Conservation (phyloP, 2,329 filamentous ascomycete species). For the Metarhizium guizhouense region DNA sequence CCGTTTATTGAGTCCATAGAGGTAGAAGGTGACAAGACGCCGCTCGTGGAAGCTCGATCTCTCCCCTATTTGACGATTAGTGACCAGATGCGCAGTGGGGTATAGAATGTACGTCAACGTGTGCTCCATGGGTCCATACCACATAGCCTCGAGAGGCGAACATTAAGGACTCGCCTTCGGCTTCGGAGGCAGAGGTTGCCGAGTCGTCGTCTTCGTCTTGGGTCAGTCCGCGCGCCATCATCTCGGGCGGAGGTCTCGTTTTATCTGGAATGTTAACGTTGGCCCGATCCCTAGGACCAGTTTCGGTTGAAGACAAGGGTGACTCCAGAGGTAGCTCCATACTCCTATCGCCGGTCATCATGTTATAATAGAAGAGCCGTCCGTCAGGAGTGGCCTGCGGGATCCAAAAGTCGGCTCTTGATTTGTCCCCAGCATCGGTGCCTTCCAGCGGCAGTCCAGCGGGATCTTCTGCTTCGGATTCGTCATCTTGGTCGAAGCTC, state of each 20-base stretch:
- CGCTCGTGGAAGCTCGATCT: conserved; percentile 56
- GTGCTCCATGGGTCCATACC: conserved; percentile 36
- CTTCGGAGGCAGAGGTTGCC: conserved; percentile 71
- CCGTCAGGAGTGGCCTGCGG: conserved; percentile 93
- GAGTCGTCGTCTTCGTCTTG: conserved; percentile 89
- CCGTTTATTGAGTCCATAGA: conserved; percentile 87
- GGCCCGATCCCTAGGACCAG: conserved; percentile 77
- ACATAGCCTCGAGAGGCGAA: conserved; percentile 59
- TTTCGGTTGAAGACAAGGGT: conserved; percentile 70
- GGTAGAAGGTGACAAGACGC: conserved; percentile 73
- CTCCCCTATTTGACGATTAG: conserved; percentile 33
- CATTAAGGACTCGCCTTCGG: conserved; percentile 66
- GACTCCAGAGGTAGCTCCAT: conserved; percentile 93
- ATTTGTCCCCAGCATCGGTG: conserved; percentile 52
- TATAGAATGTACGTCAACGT: not conserved
- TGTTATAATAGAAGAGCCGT: conserved; percentile 95
- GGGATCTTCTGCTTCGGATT: conserved; percentile 51
- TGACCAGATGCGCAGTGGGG: not conserved
- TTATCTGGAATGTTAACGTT: conserved; percentile 84
- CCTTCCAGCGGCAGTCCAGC: conserved; percentile 62
- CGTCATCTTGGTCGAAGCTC: conserved; percentile 57
- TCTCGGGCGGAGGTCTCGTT: conserved; percentile 79
- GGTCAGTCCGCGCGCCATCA: conserved; percentile 76
- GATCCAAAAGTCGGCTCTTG: conserved; percentile 95
- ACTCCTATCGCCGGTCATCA: conserved; percentile 87